phyloP scores from a whole-genome alignment of 805 yeast genomes.

The Grigorovia transvaalensis region DNA sequence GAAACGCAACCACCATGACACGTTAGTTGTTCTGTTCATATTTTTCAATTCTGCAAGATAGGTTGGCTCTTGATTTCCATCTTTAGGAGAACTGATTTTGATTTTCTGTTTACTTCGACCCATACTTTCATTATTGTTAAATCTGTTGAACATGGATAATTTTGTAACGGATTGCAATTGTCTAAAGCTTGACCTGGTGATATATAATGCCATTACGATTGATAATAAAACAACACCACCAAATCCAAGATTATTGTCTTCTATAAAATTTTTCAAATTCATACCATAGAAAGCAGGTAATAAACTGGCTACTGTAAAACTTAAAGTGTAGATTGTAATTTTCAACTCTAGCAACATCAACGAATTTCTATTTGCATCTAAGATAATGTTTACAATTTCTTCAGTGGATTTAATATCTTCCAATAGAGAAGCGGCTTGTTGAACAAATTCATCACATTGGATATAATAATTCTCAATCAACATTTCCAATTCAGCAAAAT shows the following conservation, averaged over 20 bases:
- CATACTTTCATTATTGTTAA: not conserved
- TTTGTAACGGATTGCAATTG: constrained; percentile 53
- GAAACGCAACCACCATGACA: not conserved
- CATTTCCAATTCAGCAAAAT: constrained; percentile 74
- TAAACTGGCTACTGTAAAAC: constrained; percentile 75
- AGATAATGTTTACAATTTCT: constrained; percentile 81
- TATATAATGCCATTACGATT: constrained; percentile 40
- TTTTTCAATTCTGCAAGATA: not conserved
- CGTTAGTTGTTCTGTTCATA: not conserved
- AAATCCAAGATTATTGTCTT: constrained; percentile 57
- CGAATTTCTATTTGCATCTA: constrained; percentile 86
- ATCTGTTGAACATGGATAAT: constrained; percentile 43
- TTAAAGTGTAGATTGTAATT: constrained; percentile 73
- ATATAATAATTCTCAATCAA: constrained; percentile 79
- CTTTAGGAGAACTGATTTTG: not conserved
- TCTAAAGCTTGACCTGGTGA: constrained; percentile 47
- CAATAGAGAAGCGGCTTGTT: constrained; percentile 73
- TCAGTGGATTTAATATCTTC: constrained; percentile 84
- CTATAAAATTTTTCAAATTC: constrained; percentile 72
- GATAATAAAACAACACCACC: constrained; percentile 45
- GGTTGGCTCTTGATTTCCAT: not conserved
- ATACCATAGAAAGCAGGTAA: constrained; percentile 85
- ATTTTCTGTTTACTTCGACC: no score
- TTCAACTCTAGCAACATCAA: constrained; percentile 79
- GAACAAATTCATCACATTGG: constrained; percentile 89